Base-by-base conservation (phyloP, 345 rosid species). In the Citrus australasica region DNA sequence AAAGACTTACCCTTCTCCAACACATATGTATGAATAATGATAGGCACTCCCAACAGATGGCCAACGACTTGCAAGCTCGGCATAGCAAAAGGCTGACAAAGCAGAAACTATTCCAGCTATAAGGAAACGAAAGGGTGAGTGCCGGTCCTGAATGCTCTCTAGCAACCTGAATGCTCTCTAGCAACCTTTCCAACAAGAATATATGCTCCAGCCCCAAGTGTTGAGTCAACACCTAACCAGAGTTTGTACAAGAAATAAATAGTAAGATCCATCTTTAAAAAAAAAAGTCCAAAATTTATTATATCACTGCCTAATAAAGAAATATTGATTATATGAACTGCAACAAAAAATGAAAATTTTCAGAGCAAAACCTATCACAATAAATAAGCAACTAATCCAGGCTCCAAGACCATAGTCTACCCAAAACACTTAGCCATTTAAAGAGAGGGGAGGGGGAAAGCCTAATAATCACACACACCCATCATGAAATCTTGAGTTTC, bases 71-170 rank as follows among this genome's bases (percentile, higher is more conserved):
- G 9, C 40, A 38, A 38, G 9, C 40, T 38, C 7, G 38, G 7
- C 38, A 35, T 35, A 35, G 38, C 38, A 35, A 35, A 35, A 35
- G 38, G 7, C 7, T 35, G 1, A 35, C 6, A 35, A 35, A 6
- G 38, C 1, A 35, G 1, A 95, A 8, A 98, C 97, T 16, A 92
- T 81, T 66, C 98, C 99, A 82, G 98, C 99, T 48, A 94, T 89
- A 51, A 94, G 33, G 86, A 83, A 96, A 96, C 0, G 98, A 92
- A 67, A 96, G 81, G 78, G 97, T 79, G 69, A 94, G 97, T 67
- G 99, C 94, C 16, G 98, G 99, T 83, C 99, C 98, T 3, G 98
- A 83, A 79, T 92, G 97, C 88, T 96, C 99, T 84, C 99, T 88
- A 73, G 98, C 99, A 79, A 96, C 99, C 5, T 97, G 98, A 83